These are phyloP conservation scores for Calonectria pauciramosa DNA, from an alignment of 2,329 filamentous ascomycete species.

Conservation along the genomic window DNA sequence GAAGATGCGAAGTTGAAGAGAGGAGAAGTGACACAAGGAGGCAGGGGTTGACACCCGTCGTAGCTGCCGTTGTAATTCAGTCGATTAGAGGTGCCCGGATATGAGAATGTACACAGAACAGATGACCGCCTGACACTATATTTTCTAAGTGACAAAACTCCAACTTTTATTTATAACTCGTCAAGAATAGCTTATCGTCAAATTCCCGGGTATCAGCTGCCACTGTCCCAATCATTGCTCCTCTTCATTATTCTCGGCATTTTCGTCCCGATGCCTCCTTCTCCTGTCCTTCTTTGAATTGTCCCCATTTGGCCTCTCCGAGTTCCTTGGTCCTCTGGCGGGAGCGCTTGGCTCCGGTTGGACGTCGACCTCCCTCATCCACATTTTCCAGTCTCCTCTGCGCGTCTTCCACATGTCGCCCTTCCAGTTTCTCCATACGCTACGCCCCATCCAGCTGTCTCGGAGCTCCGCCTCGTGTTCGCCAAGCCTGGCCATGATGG, in stretches of 20 bases:
- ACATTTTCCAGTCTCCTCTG: slow-evolving; percentile 67
- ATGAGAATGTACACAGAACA: not conserved
- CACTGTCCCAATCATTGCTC: slow-evolving; percentile 9
- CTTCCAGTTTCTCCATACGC: slow-evolving; percentile 70
- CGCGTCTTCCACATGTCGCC: slow-evolving; percentile 70
- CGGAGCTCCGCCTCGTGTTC: slow-evolving; percentile 64
- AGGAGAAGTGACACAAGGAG: too few relatives aligned
- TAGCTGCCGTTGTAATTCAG: not conserved
- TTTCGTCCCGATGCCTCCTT: slow-evolving; percentile 31
- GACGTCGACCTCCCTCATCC: slow-evolving; percentile 64
- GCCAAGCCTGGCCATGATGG: slow-evolving; percentile 64
- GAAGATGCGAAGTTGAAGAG: not conserved
- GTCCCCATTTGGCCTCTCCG: slow-evolving; percentile 22
- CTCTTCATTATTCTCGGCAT: slow-evolving; percentile 17
- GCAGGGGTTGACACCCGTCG: not conserved
- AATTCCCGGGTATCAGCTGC: slow-evolving; percentile 14
- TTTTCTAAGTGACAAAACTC: not conserved
- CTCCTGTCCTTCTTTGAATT: slow-evolving; percentile 26
- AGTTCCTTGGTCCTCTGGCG: slow-evolving; percentile 28
- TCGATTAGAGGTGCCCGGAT: not conserved
- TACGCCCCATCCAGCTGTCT: slow-evolving; percentile 67
- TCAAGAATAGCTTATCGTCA: not conserved
- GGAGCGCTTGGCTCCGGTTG: slow-evolving; percentile 36
- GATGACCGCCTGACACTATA: not conserved
- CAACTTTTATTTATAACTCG: slow-evolving; percentile 1